Evolutionary conservation across 2,329 filamentous ascomycete species (phyloP), one percentile per base, ranked within the genome.

Genomic region (Eurotiales sp.): DNA sequence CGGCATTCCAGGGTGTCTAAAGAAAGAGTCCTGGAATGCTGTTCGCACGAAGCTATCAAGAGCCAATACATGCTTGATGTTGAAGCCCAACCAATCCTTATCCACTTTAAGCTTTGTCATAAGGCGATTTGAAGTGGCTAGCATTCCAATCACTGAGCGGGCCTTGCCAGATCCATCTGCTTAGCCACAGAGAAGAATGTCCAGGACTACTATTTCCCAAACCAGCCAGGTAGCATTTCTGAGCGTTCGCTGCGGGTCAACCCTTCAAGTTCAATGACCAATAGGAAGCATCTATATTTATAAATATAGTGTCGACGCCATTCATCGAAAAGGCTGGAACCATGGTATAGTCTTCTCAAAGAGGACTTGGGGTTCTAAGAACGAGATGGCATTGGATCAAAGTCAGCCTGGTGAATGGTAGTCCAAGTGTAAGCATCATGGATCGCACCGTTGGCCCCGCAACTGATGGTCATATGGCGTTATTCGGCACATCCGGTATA

Each of bases 351-450:
- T n/a, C 34, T 21, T 23, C 51, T 50, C 19, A 8, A 43, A 53
- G 27, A 52, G 30, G 51, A 40, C 29, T n/a, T 32, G 19, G 8
- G 15, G 15, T 37, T 25, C n/a, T 14, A 29, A 25, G 21, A 4
- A 22, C 22, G 39, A n/a, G n/a, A 36, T 14, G 27, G 40, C 8
- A 32, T 30, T 42, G 19, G 29, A 11, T 29, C 47, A 37, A 46
- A 37, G 29, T 46, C 45, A 46, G 29, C 36, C 40, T 22, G 47
- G 27, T 23, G 23, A 32, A 12, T 40, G 15, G 12, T 42, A 42
- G 10, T 19, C 27, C 41, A 34, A 61, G 53, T 70, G 63, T 69
- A 70, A 63, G 58, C 65, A 66, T 69, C 67, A 70, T 68, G 59
- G 37, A 39, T 40, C 15, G 27, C 34, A 36, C 40, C 21, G 25